These are phyloP conservation scores for Cladosporium sp. DNA, from an alignment of 2,329 filamentous ascomycete species.

Conservation along the genomic window DNA sequence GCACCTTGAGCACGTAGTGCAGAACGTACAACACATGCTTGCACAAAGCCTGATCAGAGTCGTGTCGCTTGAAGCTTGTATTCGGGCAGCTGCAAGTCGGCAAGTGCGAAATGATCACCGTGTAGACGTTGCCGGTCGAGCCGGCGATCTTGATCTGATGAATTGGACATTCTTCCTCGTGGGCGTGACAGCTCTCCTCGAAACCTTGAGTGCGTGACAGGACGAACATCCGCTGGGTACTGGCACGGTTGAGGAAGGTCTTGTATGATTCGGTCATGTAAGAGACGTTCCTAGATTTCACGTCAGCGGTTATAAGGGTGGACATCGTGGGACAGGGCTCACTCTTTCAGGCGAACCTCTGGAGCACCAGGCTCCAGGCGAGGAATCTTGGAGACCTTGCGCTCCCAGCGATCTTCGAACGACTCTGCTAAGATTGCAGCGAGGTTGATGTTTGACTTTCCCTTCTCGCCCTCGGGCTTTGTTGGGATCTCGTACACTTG, in stretches of 20 bases:
- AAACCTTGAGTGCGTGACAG: constrained; percentile 51
- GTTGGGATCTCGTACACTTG: constrained; percentile 5
- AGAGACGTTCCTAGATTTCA: constrained; percentile 18
- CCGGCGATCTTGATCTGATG: constrained; percentile 61
- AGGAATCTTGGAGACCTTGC: constrained; percentile 7
- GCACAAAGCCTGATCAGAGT: constrained; percentile 52
- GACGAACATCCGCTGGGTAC: constrained; percentile 53
- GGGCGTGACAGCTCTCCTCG: constrained; percentile 48
- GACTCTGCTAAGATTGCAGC: constrained; percentile 9
- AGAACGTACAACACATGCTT: constrained; percentile 66
- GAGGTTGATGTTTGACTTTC: not conserved
- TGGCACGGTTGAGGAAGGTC: constrained; percentile 26
- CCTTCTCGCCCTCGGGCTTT: not conserved
- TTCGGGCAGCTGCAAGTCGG: constrained; percentile 40
- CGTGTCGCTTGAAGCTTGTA: constrained; percentile 22
- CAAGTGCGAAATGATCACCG: constrained; percentile 52
- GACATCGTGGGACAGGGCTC: not conserved
- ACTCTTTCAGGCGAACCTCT: constrained; percentile 29
- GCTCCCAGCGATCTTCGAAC: constrained; percentile 16
- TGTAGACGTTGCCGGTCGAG: constrained; percentile 63
- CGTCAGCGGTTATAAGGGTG: not conserved
- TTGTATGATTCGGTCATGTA: constrained; percentile 25
- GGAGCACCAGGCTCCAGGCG: constrained; percentile 22
- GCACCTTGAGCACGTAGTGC: constrained; percentile 58
- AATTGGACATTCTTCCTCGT: constrained; percentile 48